Evolutionary conservation across 2,329 filamentous ascomycete genomes (phyloP).

Genomic region (Cordyceps pruinosa): DNA sequence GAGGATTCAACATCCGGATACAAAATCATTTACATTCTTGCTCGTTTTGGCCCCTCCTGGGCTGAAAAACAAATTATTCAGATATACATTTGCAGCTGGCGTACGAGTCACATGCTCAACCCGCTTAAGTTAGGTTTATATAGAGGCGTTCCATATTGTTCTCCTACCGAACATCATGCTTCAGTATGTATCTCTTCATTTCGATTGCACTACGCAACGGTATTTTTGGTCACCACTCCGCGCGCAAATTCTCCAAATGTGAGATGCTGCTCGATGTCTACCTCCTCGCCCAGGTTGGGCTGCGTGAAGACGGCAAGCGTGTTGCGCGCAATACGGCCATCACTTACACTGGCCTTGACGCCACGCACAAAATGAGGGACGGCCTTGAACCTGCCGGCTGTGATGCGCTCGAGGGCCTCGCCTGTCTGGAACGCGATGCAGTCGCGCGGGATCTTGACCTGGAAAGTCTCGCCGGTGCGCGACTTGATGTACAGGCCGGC

Average conservation of each 20-base stretch:
- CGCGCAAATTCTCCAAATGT: constrained; percentile 72
- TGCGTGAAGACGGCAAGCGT: constrained; percentile 96
- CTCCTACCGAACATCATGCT: not conserved
- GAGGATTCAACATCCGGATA: constrained; percentile 12
- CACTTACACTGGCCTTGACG: constrained; percentile 48
- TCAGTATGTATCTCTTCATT: not conserved
- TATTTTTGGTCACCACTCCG: constrained; percentile 53
- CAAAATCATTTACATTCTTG: constrained; percentile 7
- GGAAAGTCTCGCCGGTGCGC: constrained; percentile 72
- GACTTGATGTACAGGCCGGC: constrained; percentile 94
- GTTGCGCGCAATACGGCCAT: constrained; percentile 62
- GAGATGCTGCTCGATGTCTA: constrained; percentile 59
- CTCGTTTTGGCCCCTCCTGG: not conserved
- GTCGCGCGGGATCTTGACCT: constrained; percentile 84
- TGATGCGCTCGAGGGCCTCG: constrained; percentile 85
- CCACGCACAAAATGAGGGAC: constrained; percentile 94
- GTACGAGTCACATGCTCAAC: not conserved
- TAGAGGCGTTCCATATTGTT: not conserved
- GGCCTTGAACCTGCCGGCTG: constrained; percentile 81
- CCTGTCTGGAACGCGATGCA: constrained; percentile 96
- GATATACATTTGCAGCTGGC: not conserved
- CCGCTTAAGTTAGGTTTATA: not conserved
- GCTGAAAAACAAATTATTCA: not conserved
- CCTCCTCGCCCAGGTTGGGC: constrained; percentile 77
- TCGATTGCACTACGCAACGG: constrained; percentile 30